Evolutionary conservation across 768 basidiomycete genomes (phyloP).

Genomic region (Tricholoma hemisulphureum): DNA sequence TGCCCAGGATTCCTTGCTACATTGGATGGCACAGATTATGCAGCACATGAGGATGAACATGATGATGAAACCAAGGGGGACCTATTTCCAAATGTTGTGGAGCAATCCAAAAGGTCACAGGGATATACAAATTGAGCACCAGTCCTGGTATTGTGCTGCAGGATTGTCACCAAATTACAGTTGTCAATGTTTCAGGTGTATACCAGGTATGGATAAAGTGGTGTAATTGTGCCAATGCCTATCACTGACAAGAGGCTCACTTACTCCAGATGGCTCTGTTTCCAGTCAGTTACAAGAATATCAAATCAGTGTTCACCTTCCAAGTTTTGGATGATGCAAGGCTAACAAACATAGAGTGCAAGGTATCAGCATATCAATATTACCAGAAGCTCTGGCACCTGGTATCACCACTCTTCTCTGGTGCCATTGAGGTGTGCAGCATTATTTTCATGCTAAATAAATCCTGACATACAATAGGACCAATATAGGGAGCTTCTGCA

Average conservation of each 20-base stretch:
- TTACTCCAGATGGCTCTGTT: conserved; percentile 11
- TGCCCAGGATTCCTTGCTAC: background rate
- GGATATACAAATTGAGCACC: no score
- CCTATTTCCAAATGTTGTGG: background rate
- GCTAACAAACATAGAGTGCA: conserved; percentile 14
- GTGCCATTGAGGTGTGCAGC: background rate
- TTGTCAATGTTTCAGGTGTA: background rate
- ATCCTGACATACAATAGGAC: conserved; percentile 2
- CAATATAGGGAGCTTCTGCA: conserved; percentile 12
- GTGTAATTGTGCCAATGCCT: conserved; percentile 6
- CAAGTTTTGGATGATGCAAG: conserved; percentile 5
- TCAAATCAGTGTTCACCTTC: conserved; percentile 13
- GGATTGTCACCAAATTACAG: background rate
- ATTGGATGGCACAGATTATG: background rate
- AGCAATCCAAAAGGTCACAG: no score
- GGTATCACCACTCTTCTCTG: background rate
- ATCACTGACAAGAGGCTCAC: conserved; percentile 10
- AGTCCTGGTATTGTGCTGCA: background rate
- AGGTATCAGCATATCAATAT: conserved; percentile 16
- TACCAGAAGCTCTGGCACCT: conserved; percentile 9
- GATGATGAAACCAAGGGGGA: background rate
- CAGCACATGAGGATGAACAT: background rate
- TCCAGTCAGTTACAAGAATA: background rate
- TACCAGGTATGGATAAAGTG: background rate
- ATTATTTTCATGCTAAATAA: background rate